These are phyloP conservation scores for Alternaria angustiovoidea DNA, from an alignment of 2,329 filamentous ascomycete genomes.

Conservation along the genomic window DNA sequence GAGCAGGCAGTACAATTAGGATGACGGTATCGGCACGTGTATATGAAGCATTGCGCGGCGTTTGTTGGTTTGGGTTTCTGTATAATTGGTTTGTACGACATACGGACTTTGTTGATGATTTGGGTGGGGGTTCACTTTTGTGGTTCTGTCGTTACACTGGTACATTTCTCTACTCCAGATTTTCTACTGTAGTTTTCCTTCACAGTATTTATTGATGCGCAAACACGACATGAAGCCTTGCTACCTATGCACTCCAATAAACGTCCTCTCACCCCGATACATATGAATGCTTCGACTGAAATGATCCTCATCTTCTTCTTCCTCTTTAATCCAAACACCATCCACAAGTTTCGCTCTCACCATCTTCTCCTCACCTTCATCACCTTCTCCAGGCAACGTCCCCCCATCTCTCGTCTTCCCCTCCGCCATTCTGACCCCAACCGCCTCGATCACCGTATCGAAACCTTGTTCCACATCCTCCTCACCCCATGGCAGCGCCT, in stretches of 20 bases:
- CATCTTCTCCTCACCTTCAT: slow-evolving; percentile 53
- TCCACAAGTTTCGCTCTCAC: slow-evolving; percentile 48
- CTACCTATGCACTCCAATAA: slow-evolving; percentile 43
- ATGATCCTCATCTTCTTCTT: slow-evolving; percentile 46
- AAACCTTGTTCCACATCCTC: slow-evolving; percentile 75
- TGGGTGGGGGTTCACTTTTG: no score
- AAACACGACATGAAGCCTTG: neutral
- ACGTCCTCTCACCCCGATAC: slow-evolving; percentile 45
- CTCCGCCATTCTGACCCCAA: slow-evolving; percentile 65
- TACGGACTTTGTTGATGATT: neutral
- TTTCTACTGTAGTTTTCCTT: neutral
- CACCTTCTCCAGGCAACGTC: slow-evolving; percentile 57
- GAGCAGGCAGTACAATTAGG: slow-evolving; percentile 39
- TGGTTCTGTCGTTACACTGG: neutral
- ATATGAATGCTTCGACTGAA: slow-evolving; percentile 44
- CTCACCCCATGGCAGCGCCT: slow-evolving; percentile 84
- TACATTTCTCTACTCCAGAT: neutral
- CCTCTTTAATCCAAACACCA: slow-evolving; percentile 52
- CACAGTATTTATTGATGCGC: neutral
- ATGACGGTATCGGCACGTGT: neutral
- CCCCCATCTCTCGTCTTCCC: slow-evolving; percentile 36
- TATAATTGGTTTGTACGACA: neutral
- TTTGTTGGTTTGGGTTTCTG: neutral
- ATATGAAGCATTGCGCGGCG: slow-evolving; percentile 5
- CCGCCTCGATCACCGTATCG: slow-evolving; percentile 81